Conservation (phyloP, 2,329 filamentous ascomycete species). For the Bipolaris bicolor region DNA sequence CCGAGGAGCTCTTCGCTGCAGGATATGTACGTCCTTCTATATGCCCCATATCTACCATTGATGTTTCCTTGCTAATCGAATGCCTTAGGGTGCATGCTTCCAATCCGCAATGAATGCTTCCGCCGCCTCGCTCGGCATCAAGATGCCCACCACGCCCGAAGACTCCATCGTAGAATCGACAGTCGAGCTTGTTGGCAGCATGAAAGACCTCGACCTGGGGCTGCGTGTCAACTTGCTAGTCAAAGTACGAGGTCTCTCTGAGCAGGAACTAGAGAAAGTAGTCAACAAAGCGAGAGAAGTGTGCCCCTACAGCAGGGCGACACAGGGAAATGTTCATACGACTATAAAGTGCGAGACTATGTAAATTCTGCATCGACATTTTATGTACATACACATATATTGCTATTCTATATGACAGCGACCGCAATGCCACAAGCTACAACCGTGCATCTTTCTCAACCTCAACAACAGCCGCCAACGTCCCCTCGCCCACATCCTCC, state of each 20-base stretch:
- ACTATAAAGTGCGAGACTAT: conserved; percentile 30
- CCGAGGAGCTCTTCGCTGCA: conserved; percentile 56
- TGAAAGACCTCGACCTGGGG: conserved; percentile 55
- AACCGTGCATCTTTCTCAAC: conserved; percentile 17
- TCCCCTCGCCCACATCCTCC: conserved; percentile 63
- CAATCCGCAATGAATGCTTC: conserved; percentile 56
- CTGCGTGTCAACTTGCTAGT: conserved; percentile 54
- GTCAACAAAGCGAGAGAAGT: conserved; percentile 45
- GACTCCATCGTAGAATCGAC: conserved; percentile 51
- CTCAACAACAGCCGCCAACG: conserved; percentile 58
- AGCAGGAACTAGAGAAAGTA: conserved; percentile 45
- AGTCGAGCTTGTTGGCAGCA: conserved; percentile 54
- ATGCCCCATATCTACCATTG: too few species aligned
- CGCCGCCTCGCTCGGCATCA: conserved; percentile 50
- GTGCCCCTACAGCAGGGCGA: conserved; percentile 46
- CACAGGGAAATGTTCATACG: conserved; percentile 43
- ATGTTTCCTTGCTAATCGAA: too few species aligned
- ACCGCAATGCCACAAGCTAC: neutral
- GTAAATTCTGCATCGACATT: conserved; percentile 7
- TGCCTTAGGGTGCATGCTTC: conserved; percentile 4
- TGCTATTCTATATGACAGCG: too few species aligned
- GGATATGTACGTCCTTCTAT: conserved; percentile 48
- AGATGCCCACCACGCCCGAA: conserved; percentile 49
- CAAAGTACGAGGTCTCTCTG: conserved; percentile 40
- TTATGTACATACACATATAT: neutral